A percentile compares a stretch with the other conserved stretches of the same genome.
Conservation (phyloP, 441 rosid genomes). For the Metrosideros polymorpha region DNA sequence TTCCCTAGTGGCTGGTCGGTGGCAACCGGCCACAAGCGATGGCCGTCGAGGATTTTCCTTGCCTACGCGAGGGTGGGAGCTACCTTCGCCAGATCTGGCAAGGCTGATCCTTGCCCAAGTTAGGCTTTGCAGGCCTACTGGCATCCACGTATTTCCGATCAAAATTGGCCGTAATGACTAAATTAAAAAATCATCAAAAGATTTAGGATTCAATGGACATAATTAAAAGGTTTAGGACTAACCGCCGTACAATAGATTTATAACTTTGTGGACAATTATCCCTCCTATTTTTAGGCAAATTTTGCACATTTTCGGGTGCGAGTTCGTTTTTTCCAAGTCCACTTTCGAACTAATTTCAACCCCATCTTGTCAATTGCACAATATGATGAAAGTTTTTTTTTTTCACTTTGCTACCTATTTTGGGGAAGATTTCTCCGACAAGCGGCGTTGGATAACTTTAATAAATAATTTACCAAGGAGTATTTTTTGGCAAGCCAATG, state of each 20-base stretch:
- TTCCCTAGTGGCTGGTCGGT: not conserved
- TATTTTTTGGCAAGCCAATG: not conserved
- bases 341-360: not conserved
- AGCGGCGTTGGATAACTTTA: not conserved
- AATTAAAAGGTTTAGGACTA: not conserved
- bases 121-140: rapidly evolving
- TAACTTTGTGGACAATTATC: not conserved
- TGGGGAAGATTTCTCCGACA: not conserved
- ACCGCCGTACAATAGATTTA: not conserved
- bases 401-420: not conserved
- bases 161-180: not conserved
- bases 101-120: not conserved
- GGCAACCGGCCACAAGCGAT: not conserved
- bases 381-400: not conserved
- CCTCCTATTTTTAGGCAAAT: not conserved
- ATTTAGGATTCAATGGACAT: not conserved
- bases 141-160: not conserved
- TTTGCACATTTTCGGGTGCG: not conserved
- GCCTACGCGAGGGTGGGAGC: not conserved
- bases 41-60: not conserved
- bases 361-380: not conserved
- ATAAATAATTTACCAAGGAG: not conserved
- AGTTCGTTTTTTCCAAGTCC: not conserved
- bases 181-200: not conserved
- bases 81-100: not conserved